Evolutionary conservation across 352 stramenopile species (phyloP).

Genomic region (Pythium volutum): DNA sequence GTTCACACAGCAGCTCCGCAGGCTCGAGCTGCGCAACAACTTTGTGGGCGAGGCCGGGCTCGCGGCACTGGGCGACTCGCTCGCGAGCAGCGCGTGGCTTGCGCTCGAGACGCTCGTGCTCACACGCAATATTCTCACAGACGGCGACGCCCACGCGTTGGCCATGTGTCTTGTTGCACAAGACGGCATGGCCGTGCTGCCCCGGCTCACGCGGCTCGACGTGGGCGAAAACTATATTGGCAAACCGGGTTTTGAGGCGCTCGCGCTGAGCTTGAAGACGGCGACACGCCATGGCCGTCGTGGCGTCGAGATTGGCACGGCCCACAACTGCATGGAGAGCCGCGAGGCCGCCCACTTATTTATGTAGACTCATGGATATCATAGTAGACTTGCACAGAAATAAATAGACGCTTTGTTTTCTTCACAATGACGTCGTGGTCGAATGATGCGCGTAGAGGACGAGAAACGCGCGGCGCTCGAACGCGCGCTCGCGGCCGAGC

Average conservation of each 20-base stretch:
- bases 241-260: slow-evolving; percentile 52
- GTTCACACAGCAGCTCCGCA: slow-evolving; percentile 34
- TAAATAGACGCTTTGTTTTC: slow-evolving; percentile 17
- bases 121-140: slow-evolving; percentile 56
- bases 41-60: slow-evolving; percentile 60
- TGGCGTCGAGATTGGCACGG: background rate
- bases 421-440: no score
- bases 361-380: slow-evolving; percentile 1
- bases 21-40: slow-evolving; percentile 50
- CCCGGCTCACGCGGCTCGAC: slow-evolving; percentile 28
- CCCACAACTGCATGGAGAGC: slow-evolving; percentile 22
- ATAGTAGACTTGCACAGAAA: background rate
- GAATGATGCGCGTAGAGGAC: no score
- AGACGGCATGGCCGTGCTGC: slow-evolving; percentile 32
- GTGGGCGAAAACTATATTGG: slow-evolving; percentile 72
- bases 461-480: slow-evolving; percentile 49
- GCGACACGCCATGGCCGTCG: background rate
- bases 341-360: slow-evolving; percentile 23
- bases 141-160: slow-evolving; percentile 44
- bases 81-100: slow-evolving; percentile 16
- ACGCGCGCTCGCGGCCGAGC: slow-evolving; percentile 28
- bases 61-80: slow-evolving; percentile 29
- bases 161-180: slow-evolving; percentile 13
- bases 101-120: slow-evolving; percentile 39
- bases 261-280: slow-evolving; percentile 32